Evolutionary conservation across 345 rosid genomes (phyloP).

Genomic region (Pseudoturritis turrita): DNA sequence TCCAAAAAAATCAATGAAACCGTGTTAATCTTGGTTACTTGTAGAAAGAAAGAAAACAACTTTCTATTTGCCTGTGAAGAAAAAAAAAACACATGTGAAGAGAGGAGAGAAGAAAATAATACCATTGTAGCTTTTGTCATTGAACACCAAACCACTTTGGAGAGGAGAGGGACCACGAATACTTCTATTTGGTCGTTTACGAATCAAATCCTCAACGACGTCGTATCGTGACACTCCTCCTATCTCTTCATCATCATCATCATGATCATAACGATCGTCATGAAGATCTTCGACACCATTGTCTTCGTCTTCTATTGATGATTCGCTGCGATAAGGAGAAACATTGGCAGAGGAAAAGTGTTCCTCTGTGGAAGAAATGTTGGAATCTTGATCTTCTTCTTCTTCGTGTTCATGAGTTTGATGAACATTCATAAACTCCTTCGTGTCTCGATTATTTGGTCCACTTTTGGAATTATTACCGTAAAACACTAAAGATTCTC

Average conservation of each 20-base stretch:
- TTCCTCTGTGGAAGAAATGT: conserved; percentile 28
- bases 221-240: conserved; percentile 18
- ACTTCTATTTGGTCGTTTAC: conserved; percentile 23
- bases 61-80: conserved; percentile 8
- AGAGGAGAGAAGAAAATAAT: conserved; percentile 14
- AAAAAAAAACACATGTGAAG: not conserved
- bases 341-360: conserved; percentile 41
- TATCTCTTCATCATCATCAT: conserved; percentile 27
- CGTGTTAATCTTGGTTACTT: conserved; percentile 6
- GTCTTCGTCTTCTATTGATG: conserved; percentile 31
- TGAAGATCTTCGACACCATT: conserved; percentile 25
- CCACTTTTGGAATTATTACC: not conserved
- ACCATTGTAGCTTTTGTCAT: conserved; percentile 42
- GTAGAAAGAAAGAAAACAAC: conserved; percentile 13
- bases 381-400: conserved; percentile 33
- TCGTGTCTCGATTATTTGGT: not conserved
- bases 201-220: conserved; percentile 34
- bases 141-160: conserved; percentile 36
- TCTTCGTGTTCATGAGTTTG: conserved; percentile 16
- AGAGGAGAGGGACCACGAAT: conserved; percentile 34
- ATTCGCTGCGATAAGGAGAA: conserved; percentile 43
- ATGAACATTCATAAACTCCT: conserved; percentile 23
- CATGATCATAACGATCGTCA: conserved; percentile 15
- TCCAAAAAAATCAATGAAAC: not conserved
- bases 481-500: conserved; percentile 53